phyloP scores from a whole-genome alignment of 2,329 filamentous ascomycete genomes.

The Fusarium nodosum region DNA sequence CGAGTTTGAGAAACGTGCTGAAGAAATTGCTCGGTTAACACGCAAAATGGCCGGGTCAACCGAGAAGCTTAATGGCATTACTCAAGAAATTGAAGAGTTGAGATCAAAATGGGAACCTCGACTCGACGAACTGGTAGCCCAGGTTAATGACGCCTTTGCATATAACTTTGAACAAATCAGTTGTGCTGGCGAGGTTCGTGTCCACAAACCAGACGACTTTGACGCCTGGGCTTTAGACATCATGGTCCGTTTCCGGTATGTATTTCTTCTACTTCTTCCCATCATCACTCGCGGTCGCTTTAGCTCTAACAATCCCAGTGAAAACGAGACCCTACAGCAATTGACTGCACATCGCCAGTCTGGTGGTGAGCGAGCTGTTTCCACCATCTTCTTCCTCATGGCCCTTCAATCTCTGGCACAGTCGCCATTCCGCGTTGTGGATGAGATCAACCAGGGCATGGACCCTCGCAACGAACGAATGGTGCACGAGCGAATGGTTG shows the following conservation, averaged over 20 bases:
- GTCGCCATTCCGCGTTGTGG: constrained; percentile 96
- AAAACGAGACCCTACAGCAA: constrained; percentile 84
- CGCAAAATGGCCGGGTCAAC: constrained; percentile 68
- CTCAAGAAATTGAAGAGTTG: constrained; percentile 72
- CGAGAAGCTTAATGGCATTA: constrained; percentile 67
- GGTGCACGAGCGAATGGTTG: constrained; percentile 97
- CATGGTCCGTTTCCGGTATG: constrained; percentile 91
- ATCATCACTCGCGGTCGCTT: not conserved
- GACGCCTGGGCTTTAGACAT: constrained; percentile 95
- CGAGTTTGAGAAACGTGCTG: constrained; percentile 80
- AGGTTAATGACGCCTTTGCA: constrained; percentile 91
- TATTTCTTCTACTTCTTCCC: constrained; percentile 17
- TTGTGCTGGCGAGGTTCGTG: constrained; percentile 89
- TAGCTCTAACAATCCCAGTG: constrained; percentile 60
- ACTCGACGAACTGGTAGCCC: constrained; percentile 80
- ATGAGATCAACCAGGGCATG: constrained; percentile 99
- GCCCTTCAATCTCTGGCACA: constrained; percentile 93
- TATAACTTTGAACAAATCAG: constrained; percentile 95
- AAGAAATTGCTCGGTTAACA: constrained; percentile 76
- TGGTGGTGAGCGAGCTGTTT: constrained; percentile 94
- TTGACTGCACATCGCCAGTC: constrained; percentile 95
- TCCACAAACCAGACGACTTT: constrained; percentile 94
- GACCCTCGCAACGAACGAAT: constrained; percentile 98
- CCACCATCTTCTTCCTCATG: constrained; percentile 99
- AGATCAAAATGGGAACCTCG: constrained; percentile 84